These are phyloP conservation scores for Epicoccum sorghinum DNA, from an alignment of 2,329 filamentous ascomycete species.

Conservation along the genomic window DNA sequence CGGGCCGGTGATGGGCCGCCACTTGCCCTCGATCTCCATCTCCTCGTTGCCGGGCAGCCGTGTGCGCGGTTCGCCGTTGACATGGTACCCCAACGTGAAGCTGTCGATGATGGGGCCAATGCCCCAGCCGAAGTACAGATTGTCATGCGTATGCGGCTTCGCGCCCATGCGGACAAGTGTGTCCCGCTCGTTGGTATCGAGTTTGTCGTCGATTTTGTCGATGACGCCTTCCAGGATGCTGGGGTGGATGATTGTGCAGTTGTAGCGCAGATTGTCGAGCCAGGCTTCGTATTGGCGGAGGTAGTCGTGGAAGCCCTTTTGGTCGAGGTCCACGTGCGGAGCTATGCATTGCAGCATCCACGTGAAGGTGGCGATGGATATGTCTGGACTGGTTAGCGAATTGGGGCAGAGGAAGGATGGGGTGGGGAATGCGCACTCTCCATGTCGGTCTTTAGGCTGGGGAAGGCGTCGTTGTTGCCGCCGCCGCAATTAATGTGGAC, in stretches of 20 bases:
- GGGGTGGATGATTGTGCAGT: background rate
- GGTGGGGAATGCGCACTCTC: constrained; percentile 31
- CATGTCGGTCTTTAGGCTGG: constrained; percentile 41
- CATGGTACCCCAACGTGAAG: constrained; percentile 49
- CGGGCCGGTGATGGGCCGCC: constrained; percentile 6
- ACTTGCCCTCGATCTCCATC: constrained; percentile 17
- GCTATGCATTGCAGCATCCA: constrained; percentile 63
- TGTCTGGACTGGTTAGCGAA: constrained; percentile 24
- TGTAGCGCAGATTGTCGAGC: constrained; percentile 9
- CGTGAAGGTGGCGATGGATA: constrained; percentile 57
- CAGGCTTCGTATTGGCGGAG: constrained; percentile 44
- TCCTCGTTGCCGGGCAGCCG: constrained; percentile 55
- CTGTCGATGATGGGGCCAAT: constrained; percentile 52
- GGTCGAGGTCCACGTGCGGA: constrained; percentile 54
- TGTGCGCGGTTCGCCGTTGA: constrained; percentile 48
- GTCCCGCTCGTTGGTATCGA: too few relatives aligned
- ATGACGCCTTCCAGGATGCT: background rate
- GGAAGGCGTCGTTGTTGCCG: constrained; percentile 44
- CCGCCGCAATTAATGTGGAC: constrained; percentile 60
- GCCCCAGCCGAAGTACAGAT: constrained; percentile 54
- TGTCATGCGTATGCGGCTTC: constrained; percentile 35
- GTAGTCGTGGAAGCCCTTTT: constrained; percentile 49
- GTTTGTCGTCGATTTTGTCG: too few relatives aligned
- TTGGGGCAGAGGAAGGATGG: fast-evolving
- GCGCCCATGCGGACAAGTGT: background rate